phyloP scores from a whole-genome alignment of 768 basidiomycete genomes.

The Scleroderma bovista region DNA sequence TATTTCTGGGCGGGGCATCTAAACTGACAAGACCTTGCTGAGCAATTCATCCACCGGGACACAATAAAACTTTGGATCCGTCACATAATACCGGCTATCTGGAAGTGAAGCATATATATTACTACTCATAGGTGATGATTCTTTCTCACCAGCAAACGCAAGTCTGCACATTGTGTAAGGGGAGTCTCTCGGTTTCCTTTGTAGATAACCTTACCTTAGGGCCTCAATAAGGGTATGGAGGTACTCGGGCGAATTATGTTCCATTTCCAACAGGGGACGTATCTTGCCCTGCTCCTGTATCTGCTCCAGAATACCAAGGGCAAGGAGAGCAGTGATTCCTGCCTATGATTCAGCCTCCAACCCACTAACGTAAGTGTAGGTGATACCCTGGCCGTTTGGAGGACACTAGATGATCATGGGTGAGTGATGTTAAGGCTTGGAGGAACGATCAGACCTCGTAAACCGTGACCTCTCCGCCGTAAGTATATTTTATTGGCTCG shows the following conservation, averaged over 20 bases:
- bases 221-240: conserved; percentile 85
- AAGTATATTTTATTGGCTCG: conserved; percentile 89
- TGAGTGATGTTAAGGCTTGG: not conserved
- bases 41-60: conserved; percentile 80
- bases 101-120: not conserved
- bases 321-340: conserved; percentile 89
- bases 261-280: conserved; percentile 67
- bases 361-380: not conserved
- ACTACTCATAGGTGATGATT: not conserved
- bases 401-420: conserved; percentile 57
- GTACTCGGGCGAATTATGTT: conserved; percentile 89
- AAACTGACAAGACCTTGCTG: conserved; percentile 54
- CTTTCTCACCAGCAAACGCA: conserved; percentile 63
- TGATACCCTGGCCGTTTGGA: conserved; percentile 86
- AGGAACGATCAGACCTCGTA: conserved; percentile 63
- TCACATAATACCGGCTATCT: conserved; percentile 89
- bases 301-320: conserved; percentile 87
- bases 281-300: conserved; percentile 72
- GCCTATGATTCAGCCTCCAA: not conserved
- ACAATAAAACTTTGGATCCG: conserved; percentile 76
- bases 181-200: not conserved
- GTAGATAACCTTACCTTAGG: conserved; percentile 47
- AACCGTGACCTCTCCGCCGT: conserved; percentile 76
- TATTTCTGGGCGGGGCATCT: too few species aligned
- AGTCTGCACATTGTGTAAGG: conserved; percentile 32